Percentiles rank a stretch among this genome's conserved stretches.
phyloP scores from a whole-genome alignment of 352 stramenopile genomes.

The Phytophthora cactorum region DNA sequence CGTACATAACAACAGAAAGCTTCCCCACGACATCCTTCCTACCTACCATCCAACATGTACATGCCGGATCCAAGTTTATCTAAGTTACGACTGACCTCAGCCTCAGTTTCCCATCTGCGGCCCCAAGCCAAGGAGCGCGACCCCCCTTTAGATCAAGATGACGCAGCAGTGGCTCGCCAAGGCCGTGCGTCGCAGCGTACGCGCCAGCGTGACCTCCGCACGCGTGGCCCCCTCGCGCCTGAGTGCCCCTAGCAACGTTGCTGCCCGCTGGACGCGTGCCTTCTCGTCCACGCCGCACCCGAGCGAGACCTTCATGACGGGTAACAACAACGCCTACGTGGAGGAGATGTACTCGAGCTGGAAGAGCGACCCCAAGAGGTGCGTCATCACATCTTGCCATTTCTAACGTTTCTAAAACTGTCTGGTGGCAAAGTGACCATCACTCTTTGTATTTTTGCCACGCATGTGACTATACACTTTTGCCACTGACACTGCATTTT shows the following conservation, averaged over 20 bases:
- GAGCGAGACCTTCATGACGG: conserved; percentile 94
- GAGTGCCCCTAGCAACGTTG: conserved; percentile 16
- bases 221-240: conserved; percentile 17
- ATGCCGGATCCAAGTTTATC: conserved; percentile 13
- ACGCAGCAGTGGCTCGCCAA: conserved; percentile 76
- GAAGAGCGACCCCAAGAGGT: conserved; percentile 88
- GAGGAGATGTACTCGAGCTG: conserved; percentile 98
- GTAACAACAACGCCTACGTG: conserved; percentile 95
- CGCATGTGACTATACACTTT: background rate
- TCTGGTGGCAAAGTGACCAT: conserved; percentile 8
- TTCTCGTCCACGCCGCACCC: conserved; percentile 77
- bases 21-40: conserved; percentile 14
- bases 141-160: conserved; percentile 30
- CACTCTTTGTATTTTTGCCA: conserved; percentile 3
- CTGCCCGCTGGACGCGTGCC: conserved; percentile 43
- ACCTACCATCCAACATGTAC: conserved; percentile 17
- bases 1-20: background rate
- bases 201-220: conserved; percentile 30
- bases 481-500: background rate
- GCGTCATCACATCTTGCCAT: conserved; percentile 6
- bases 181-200: conserved; percentile 56
- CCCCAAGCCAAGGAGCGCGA: conserved; percentile 6
- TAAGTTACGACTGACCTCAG: conserved; percentile 19
- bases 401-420: conserved; percentile 25
- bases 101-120: conserved; percentile 39